Evolutionary conservation across 1,139 yeast species (phyloP), one percentile per base, ranked within the genome.

Genomic region (Geotrichum aggregatum): DNA sequence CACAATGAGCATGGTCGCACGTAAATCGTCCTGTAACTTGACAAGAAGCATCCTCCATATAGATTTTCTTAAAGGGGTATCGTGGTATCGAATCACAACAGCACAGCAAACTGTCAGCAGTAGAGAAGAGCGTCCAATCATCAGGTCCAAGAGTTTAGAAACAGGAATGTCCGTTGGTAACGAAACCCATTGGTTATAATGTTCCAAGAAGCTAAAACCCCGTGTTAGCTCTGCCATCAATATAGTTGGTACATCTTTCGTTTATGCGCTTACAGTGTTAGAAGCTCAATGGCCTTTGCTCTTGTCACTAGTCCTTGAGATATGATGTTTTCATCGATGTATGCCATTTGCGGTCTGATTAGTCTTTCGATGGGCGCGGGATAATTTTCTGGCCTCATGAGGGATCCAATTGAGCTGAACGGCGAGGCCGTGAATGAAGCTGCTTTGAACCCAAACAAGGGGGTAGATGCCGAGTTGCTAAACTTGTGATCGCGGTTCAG

Each of bases 181-280:
- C 54, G 87, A 82, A 2, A 84, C 83, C 95, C 95, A 86, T 39
- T 87, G 72, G 8, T 89, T 88, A 62, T 83, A 85, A 61, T 84
- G 76, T 53, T 81, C 77, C 47, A 86, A 71, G 63, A 86, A 86
- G 52, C 77, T 78, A 50, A 5, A 18, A 19, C 1, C 6, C 1
- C 16, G 28, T 10, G 36, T 36, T 28, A 36, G 24, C 2, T 21
- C 31, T 6, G 19, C 28, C 5, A 24, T 24, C 7, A 24, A 8
- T 5, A 24, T 24, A 24, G 7, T 24, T 4, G 18, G 19, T 6
- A 22, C 16, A 13, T 3, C 3, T 3, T 10, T 24, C 31, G 21
- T 7, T 18, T 24, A n/a, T 18, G 13, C 14, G 43, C 46, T 21
- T 21, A 49, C 42, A 48, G 24, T 8, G 75, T 74, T 59, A 86